Evolutionary conservation across 208 protist species (phyloP).

Genomic region (Porcisia hertigi): DNA sequence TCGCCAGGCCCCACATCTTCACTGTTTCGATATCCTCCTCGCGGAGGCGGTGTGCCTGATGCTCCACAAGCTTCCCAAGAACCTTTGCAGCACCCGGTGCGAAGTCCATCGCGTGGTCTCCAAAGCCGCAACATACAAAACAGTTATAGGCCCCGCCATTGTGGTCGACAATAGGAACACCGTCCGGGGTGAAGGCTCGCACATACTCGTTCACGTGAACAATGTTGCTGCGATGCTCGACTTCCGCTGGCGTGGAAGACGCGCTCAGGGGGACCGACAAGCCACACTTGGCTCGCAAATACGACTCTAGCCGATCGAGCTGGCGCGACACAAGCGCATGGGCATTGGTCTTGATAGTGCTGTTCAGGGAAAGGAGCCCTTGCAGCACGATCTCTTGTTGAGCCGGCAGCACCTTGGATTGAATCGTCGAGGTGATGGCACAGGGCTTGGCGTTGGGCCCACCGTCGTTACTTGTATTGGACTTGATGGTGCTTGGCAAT

Average conservation of each 20-base stretch:
- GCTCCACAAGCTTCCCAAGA: constrained; percentile 72
- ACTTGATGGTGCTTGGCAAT: constrained; percentile 2
- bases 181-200: constrained; percentile 80
- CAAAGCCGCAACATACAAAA: constrained; percentile 87
- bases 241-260: background rate
- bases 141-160: constrained; percentile 78
- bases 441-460: background rate
- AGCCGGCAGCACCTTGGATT: constrained; percentile 16
- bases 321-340: constrained; percentile 16
- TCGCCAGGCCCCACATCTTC: constrained; percentile 22
- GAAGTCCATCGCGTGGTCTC: constrained; percentile 80
- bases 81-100: constrained; percentile 76
- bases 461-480: background rate
- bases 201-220: constrained; percentile 49
- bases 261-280: constrained; percentile 35
- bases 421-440: constrained; percentile 9
- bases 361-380: constrained; percentile 67
- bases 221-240: background rate
- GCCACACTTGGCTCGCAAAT: constrained; percentile 57
- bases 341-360: constrained; percentile 19
- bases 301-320: constrained; percentile 56
- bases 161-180: constrained; percentile 73
- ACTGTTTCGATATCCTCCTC: constrained; percentile 46
- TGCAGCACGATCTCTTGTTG: constrained; percentile 32
- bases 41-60: constrained; percentile 53